These are phyloP conservation scores for Phytophthora hybrid DNA, from an alignment of 352 stramenopile species.

Conservation along the genomic window DNA sequence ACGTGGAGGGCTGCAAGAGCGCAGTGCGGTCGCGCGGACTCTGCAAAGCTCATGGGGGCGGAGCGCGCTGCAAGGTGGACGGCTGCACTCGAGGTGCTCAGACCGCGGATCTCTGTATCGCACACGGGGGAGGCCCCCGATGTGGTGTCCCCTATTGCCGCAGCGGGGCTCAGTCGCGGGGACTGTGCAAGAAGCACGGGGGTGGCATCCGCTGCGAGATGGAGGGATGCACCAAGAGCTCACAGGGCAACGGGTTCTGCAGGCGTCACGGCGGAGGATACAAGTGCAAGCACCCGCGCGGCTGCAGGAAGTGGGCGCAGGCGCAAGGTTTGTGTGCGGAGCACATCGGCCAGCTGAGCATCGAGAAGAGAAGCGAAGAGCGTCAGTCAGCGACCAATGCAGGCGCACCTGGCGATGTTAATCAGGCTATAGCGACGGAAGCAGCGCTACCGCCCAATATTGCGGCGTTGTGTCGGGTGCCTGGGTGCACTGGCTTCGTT, in stretches of 20 bases:
- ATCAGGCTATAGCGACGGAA: neutral
- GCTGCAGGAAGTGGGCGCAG: conserved; percentile 13
- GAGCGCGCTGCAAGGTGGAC: neutral
- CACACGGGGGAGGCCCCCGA: neutral
- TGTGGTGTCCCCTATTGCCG: neutral
- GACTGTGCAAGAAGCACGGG: conserved; percentile 9
- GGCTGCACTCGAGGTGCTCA: neutral
- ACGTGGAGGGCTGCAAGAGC: neutral
- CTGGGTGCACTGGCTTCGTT: neutral
- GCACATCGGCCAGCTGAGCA: neutral
- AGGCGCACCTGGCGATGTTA: neutral
- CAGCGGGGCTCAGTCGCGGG: conserved; percentile 1
- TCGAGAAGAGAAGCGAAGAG: neutral
- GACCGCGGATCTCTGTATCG: neutral
- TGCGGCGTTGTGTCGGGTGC: neutral
- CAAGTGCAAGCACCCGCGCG: conserved; percentile 7
- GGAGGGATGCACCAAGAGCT: neutral
- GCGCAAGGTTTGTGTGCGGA: conserved; percentile 2
- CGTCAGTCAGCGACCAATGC: neutral
- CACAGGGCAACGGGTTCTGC: neutral
- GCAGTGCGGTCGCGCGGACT: neutral
- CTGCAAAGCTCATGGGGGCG: conserved; percentile 11
- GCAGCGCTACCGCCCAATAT: neutral
- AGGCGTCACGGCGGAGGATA: conserved; percentile 3
- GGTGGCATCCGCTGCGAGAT: neutral